These are phyloP conservation scores for Otatea glauca DNA, from an alignment of 176 grass and related monocot species.

Conservation along the genomic window DNA sequence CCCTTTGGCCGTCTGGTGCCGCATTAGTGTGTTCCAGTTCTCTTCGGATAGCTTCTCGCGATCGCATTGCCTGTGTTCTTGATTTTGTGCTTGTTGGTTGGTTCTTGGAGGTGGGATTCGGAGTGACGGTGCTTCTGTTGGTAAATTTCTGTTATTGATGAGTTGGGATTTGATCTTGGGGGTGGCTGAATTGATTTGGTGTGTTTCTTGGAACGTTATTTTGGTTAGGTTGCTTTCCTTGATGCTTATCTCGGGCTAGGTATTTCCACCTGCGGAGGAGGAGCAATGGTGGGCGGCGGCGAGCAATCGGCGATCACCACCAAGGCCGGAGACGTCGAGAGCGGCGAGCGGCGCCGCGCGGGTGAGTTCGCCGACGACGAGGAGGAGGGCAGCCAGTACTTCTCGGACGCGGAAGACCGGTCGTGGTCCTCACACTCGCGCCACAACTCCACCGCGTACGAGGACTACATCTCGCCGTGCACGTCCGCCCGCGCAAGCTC, in stretches of 20 bases:
- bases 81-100: not conserved
- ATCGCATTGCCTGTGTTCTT: constrained; percentile 51
- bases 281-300: constrained; percentile 45
- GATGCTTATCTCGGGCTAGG: constrained; percentile 33
- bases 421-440: constrained; percentile 66
- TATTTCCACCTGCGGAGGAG: not conserved
- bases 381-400: constrained; percentile 68
- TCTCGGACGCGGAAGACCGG: constrained; percentile 81
- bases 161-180: constrained; percentile 28
- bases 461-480: constrained; percentile 54
- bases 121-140: constrained; percentile 4
- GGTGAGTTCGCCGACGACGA: constrained; percentile 32
- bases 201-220: constrained; percentile 10
- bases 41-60: constrained; percentile 42
- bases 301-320: constrained; percentile 27
- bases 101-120: constrained; percentile 29
- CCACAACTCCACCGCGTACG: constrained; percentile 52
- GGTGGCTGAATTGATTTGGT: not conserved
- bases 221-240: constrained; percentile 10
- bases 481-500: constrained; percentile 48
- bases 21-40: constrained; percentile 41
- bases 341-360: constrained; percentile 27
- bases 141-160: constrained; percentile 17
- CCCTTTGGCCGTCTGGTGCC: constrained; percentile 9
- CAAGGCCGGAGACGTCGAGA: constrained; percentile 42